Base-by-base conservation (phyloP, 495 filamentous ascomycete genomes). In the Oidiodendron maius region DNA sequence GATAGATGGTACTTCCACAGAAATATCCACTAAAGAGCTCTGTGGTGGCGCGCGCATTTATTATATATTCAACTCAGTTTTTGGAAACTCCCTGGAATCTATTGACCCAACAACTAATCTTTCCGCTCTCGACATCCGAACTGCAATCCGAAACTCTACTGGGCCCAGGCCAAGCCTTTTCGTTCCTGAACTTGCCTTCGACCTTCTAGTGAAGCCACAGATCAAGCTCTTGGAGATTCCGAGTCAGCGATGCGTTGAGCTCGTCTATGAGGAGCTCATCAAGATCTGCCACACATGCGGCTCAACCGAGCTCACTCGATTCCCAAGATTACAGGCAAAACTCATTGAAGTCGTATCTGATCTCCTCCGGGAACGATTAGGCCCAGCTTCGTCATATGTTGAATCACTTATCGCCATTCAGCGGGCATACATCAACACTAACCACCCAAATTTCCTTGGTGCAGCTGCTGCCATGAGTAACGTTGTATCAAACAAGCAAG, bases 1-100 rank as follows among this genome's bases (percentile, higher is more conserved):
- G 9, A 99, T 99, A 57, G 93, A 99, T 61, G 93, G 93, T 63
- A 97, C 93, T 15, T 96, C 90, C 0, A 94, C 91, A 18, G 94
- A 99, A 60, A 97, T 99, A 51, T 96, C 94, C 6, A 99, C 93
- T 5, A 97, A 97, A 64, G 93, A 99, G 60, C 83, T 99, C 3
- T 96, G 93, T 59, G 93, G 93, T 56, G 93, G 93, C 50, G 93
- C 93, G 15, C 80, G 93, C 20, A 96, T 99, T 52, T 99, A 99
- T 67, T 99, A 99, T 66, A 97, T 99, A 44, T 99, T 99, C 74
- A 99, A 99, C 65, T 96, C 91, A 32, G 94, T 99, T 12, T 99
- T 97, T 66, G 94, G 93, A 40, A 96, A 94, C 66, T 95, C 91
- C 9, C 70, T 99, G 20, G 94, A 97, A 64, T 85, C 89, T 5